Conservation (phyloP, 257 asterid species). For the Gentiana macrophylla region DNA sequence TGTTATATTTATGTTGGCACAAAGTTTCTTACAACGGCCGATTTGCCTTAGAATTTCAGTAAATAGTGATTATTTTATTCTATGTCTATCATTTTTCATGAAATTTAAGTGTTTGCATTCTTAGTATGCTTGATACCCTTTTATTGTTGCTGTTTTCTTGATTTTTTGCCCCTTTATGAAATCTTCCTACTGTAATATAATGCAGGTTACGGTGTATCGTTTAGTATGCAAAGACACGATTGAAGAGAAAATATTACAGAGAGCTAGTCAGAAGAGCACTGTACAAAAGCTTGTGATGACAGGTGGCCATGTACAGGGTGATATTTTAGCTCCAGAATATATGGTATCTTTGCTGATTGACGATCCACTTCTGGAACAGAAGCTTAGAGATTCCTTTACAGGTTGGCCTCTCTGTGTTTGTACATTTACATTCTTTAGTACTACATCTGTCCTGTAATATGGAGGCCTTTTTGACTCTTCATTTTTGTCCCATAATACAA, state of each 20-base stretch:
- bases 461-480: too few species aligned
- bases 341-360: slow-evolving; percentile 84
- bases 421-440: background rate
- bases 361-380: slow-evolving; percentile 89
- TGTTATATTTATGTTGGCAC: too few species aligned
- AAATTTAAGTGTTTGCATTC: too few species aligned
- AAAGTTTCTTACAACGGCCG: too few species aligned
- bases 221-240: slow-evolving; percentile 88
- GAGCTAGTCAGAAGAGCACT: slow-evolving; percentile 92
- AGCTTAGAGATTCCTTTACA: slow-evolving; percentile 86
- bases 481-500: too few species aligned
- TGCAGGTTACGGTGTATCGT: slow-evolving; percentile 88
- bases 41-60: too few species aligned
- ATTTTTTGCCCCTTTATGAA: background rate
- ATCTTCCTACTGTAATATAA: slow-evolving; percentile 2
- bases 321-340: slow-evolving; percentile 93
- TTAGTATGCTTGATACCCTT: too few species aligned
- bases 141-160: too few species aligned
- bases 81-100: too few species aligned
- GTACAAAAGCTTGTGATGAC: slow-evolving; percentile 99
- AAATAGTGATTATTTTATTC: too few species aligned
- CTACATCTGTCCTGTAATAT: background rate
- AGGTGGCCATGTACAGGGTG: slow-evolving; percentile 98
- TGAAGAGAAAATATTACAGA: slow-evolving; percentile 87
- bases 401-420: slow-evolving; percentile 26